These are phyloP conservation scores for Truncatella angustata DNA, from an alignment of 2,329 filamentous ascomycete genomes.

Conservation along the genomic window DNA sequence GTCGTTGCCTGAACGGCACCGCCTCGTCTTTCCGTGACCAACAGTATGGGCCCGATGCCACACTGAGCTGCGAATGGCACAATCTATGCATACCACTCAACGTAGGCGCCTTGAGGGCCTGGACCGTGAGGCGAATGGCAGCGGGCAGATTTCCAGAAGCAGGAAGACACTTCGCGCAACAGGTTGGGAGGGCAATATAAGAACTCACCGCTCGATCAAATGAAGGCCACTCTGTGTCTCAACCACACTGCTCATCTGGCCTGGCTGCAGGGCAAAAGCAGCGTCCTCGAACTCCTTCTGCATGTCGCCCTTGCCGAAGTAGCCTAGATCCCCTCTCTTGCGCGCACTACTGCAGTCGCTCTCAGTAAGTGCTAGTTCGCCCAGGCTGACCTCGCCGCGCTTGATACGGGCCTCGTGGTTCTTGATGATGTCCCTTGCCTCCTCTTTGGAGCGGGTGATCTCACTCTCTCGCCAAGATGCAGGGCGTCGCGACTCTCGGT, in stretches of 20 bases:
- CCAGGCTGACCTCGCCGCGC: conserved; percentile 65
- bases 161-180: not conserved
- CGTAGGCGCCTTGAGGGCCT: no score
- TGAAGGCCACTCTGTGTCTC: conserved; percentile 94
- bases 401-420: conserved; percentile 75
- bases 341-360: conserved; percentile 94
- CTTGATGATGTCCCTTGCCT: conserved; percentile 76
- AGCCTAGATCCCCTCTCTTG: conserved; percentile 92
- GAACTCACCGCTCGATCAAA: conserved; percentile 70
- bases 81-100: no score
- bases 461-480: conserved; percentile 90
- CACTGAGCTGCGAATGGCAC: no score
- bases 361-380: conserved; percentile 82
- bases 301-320: conserved; percentile 94
- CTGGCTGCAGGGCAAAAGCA: conserved; percentile 83
- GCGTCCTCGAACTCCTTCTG: conserved; percentile 98
- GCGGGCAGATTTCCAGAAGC: not conserved
- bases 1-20: no score
- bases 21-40: no score
- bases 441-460: conserved; percentile 85
- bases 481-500: conserved; percentile 81
- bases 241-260: conserved; percentile 82
- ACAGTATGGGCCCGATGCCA: no score
- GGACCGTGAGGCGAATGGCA: no score
- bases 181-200: no score